A percentile compares a stretch with the other conserved stretches of the same genome.
Conservation (phyloP, 78 protist genomes). For the Polysphondylium violaceum region DNA sequence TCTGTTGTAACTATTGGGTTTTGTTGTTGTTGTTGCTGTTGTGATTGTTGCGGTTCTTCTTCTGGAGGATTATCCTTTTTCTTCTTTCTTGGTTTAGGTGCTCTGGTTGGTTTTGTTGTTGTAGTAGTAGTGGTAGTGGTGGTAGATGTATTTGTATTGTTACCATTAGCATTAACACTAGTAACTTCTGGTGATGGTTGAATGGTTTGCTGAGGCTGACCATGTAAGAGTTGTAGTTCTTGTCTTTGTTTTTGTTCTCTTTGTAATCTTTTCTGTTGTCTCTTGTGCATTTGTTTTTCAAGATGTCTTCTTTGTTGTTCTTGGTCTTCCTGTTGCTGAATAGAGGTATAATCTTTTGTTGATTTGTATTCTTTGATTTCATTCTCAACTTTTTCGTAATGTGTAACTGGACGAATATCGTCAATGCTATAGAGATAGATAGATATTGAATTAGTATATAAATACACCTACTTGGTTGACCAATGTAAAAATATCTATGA, state of each 20-base stretch:
- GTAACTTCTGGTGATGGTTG: background rate
- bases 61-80: background rate
- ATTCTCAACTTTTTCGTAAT: conserved; percentile 28
- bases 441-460: no score
- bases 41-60: background rate
- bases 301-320: no score
- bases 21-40: background rate
- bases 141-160: background rate
- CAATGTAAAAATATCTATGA: no score
- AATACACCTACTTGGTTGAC: no score
- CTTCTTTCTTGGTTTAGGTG: background rate
- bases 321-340: no score
- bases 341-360: background rate
- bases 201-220: no score
- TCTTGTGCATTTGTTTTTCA: no score
- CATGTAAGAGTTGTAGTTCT: no score
- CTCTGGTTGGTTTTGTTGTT: background rate
- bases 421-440: background rate
- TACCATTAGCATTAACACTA: background rate
- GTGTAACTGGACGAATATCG: conserved; percentile 47
- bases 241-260: no score
- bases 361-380: conserved; percentile 5
- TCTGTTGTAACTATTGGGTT: background rate
- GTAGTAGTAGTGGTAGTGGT: background rate
- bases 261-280: no score